phyloP scores from a whole-genome alignment of 768 basidiomycete species.

The Termitomyces bulborhizus region DNA sequence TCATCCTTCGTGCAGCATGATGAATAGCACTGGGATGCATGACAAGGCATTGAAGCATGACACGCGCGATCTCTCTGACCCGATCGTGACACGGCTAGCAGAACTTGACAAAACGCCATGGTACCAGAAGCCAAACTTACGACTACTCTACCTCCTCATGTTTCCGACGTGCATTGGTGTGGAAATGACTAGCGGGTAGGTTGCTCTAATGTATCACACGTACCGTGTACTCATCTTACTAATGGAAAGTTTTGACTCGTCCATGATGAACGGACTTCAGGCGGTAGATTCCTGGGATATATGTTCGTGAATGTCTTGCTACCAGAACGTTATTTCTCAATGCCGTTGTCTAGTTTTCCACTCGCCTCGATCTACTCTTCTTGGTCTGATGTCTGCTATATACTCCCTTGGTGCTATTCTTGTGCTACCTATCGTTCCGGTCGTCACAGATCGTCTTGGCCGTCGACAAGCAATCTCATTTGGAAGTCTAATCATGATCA shows the following conservation, averaged over 20 bases:
- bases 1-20: slow-evolving; percentile 1
- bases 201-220: background rate
- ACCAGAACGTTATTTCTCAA: background rate
- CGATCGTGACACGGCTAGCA: slow-evolving; percentile 35
- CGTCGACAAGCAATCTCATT: slow-evolving; percentile 44
- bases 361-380: slow-evolving; percentile 43
- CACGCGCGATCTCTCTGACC: slow-evolving; percentile 18
- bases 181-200: slow-evolving; percentile 56
- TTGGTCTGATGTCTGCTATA: slow-evolving; percentile 53
- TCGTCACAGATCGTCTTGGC: slow-evolving; percentile 44
- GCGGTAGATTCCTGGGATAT: slow-evolving; percentile 50
- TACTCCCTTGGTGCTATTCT: slow-evolving; percentile 56
- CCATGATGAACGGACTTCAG: slow-evolving; percentile 60
- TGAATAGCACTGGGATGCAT: background rate
- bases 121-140: slow-evolving; percentile 57
- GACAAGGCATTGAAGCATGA: slow-evolving; percentile 6
- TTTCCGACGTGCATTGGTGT: slow-evolving; percentile 57
- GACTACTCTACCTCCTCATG: slow-evolving; percentile 48
- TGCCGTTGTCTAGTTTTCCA: slow-evolving; percentile 36
- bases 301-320: slow-evolving; percentile 27
- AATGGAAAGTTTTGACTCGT: slow-evolving; percentile 42
- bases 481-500: slow-evolving; percentile 44
- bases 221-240: background rate
- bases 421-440: slow-evolving; percentile 47
- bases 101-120: slow-evolving; percentile 48